These are phyloP conservation scores for Silene coronaria DNA, from an alignment of 179 eudicot species.

Conservation along the genomic window DNA sequence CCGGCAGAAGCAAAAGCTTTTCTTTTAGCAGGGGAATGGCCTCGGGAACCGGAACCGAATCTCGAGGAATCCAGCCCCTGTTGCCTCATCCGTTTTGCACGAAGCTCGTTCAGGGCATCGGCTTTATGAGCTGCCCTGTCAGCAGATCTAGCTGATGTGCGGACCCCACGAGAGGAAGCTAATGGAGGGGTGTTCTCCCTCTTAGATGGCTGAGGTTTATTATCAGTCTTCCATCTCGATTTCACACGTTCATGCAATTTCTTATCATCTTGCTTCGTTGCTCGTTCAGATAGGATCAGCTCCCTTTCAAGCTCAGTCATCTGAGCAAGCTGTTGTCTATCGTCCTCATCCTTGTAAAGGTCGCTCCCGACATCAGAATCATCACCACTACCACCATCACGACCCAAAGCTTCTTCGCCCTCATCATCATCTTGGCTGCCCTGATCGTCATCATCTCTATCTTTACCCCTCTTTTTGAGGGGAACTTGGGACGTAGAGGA, in stretches of 20 bases:
- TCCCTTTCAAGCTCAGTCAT: conserved; percentile 84
- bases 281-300: conserved; percentile 67
- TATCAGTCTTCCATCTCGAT: conserved; percentile 57
- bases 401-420: conserved; percentile 46
- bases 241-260: conserved; percentile 61
- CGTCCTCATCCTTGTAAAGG: conserved; percentile 77
- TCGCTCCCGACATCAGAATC: conserved; percentile 83
- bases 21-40: conserved; percentile 53
- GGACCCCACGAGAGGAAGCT: conserved; percentile 56
- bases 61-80: conserved; percentile 58
- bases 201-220: conserved; percentile 41
- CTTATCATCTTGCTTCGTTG: conserved; percentile 56
- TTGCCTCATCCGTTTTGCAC: conserved; percentile 67
- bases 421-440: conserved; percentile 66
- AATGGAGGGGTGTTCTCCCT: conserved; percentile 55
- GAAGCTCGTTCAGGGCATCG: conserved; percentile 65
- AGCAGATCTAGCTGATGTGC: conserved; percentile 68
- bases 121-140: conserved; percentile 64
- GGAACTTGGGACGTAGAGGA: conserved; percentile 77
- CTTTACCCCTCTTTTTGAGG: conserved; percentile 79
- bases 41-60: conserved; percentile 39
- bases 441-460: conserved; percentile 58
- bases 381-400: conserved; percentile 56
- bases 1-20: conserved; percentile 48
- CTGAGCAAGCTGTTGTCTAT: conserved; percentile 65